phyloP scores from a whole-genome alignment of 352 stramenopile species.

The Vaucheria bursata region DNA sequence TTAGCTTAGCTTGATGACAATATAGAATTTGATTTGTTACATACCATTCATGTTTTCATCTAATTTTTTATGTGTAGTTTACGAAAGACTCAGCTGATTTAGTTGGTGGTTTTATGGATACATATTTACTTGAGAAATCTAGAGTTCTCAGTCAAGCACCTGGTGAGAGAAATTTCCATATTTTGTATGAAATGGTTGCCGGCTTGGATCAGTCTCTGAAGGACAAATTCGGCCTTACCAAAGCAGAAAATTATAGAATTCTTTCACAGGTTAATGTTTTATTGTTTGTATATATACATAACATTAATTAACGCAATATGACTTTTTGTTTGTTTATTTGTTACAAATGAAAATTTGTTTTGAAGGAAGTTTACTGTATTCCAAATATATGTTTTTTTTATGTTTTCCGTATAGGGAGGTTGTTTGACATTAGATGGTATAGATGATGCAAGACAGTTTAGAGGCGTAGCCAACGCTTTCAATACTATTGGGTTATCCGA shows the following conservation, averaged over 20 bases:
- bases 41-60: too few species aligned
- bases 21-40: too few species aligned
- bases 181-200: constrained; percentile 93
- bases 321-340: too few species aligned
- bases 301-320: too few species aligned
- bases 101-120: constrained; percentile 39
- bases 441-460: constrained; percentile 79
- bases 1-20: too few species aligned
- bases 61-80: neutral
- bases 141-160: constrained; percentile 80
- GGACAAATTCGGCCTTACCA: constrained; percentile 52
- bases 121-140: constrained; percentile 96
- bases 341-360: too few species aligned
- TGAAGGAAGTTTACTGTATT: too few species aligned
- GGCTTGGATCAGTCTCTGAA: constrained; percentile 46
- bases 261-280: constrained; percentile 42
- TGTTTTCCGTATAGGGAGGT: constrained; percentile 60
- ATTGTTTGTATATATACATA: too few species aligned
- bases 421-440: constrained; percentile 74
- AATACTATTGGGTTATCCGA: constrained; percentile 17
- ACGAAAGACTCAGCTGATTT: neutral
- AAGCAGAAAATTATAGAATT: constrained; percentile 68
- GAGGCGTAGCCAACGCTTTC: constrained; percentile 55
- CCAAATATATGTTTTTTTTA: neutral
- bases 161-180: constrained; percentile 98